These are phyloP conservation scores for Saururus chinensis DNA, from an alignment of 164 flowering plant genomes.

Conservation along the genomic window DNA sequence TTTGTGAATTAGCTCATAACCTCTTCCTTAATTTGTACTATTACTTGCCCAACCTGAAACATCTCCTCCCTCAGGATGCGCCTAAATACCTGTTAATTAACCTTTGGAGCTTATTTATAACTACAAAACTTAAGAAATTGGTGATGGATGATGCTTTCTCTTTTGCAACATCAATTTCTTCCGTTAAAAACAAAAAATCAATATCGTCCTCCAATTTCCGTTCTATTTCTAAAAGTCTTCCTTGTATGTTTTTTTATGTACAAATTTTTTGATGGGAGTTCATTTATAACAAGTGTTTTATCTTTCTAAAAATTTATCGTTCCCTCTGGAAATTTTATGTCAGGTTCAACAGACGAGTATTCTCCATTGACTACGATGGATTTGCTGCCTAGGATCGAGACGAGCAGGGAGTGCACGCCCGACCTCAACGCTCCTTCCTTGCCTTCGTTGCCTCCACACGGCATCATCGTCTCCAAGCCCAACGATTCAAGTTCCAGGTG, in stretches of 20 bases:
- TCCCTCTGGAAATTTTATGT: not conserved
- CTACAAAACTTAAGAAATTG: too few relatives aligned
- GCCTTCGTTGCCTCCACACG: not conserved
- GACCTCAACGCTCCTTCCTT: not conserved
- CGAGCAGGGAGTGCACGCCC: not conserved
- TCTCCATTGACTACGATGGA: slow-evolving; percentile 23
- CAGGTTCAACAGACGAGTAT: slow-evolving; percentile 1
- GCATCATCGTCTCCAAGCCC: too few relatives aligned
- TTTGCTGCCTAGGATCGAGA: slow-evolving; percentile 27
- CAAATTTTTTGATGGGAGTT: too few relatives aligned
- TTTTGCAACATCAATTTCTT: too few relatives aligned
- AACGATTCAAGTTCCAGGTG: not conserved
- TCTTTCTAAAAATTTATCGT: too few relatives aligned
- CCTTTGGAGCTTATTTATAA: too few relatives aligned
- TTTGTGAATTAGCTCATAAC: not conserved
- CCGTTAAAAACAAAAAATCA: too few relatives aligned
- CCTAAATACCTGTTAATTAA: too few relatives aligned
- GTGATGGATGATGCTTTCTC: too few relatives aligned
- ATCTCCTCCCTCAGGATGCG: not conserved
- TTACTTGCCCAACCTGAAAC: not conserved
- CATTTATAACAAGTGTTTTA: not conserved
- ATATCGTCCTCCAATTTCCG: not conserved
- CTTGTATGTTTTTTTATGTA: too few relatives aligned
- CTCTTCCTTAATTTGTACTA: not conserved
- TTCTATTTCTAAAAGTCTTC: not conserved